These are phyloP conservation scores for Globisporangium megalacanthum DNA, from an alignment of 352 stramenopile species.

Conservation along the genomic window DNA sequence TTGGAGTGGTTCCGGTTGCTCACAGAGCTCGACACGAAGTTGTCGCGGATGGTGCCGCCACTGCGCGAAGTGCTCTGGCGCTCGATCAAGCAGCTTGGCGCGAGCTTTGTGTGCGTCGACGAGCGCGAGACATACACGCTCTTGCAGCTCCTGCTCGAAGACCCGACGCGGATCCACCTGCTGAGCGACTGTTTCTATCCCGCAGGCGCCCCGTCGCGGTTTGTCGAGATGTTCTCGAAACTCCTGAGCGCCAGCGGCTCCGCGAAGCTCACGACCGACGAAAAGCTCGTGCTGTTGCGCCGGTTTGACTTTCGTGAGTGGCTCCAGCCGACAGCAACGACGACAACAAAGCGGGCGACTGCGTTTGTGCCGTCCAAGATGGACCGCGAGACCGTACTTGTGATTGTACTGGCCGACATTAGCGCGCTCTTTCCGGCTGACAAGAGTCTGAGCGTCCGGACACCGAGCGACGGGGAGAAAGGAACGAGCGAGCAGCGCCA, in stretches of 20 bases:
- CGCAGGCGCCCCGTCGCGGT: conserved; percentile 56
- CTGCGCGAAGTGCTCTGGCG: conserved; percentile 79
- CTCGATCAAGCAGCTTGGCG: conserved; percentile 76
- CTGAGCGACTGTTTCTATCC: conserved; percentile 82
- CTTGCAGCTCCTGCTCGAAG: conserved; percentile 81
- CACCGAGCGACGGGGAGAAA: conserved; percentile 6
- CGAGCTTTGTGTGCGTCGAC: conserved; percentile 77
- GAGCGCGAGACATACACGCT: conserved; percentile 77
- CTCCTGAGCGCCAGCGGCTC: conserved; percentile 73
- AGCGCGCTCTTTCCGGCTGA: conserved; percentile 47
- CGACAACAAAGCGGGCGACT: conserved; percentile 21
- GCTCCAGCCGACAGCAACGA: conserved; percentile 28
- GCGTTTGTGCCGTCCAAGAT: conserved; percentile 53
- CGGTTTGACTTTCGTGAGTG: conserved; percentile 77
- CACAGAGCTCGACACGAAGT: conserved; percentile 74
- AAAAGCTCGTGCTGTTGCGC: conserved; percentile 63
- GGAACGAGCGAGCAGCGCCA: conserved; percentile 13
- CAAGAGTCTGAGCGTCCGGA: conserved; percentile 19
- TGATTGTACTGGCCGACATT: conserved; percentile 72
- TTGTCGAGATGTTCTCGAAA: conserved; percentile 87
- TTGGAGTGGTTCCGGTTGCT: conserved; percentile 81
- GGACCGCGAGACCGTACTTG: conserved; percentile 76
- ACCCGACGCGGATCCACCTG: conserved; percentile 71
- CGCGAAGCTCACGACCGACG: conserved; percentile 58
- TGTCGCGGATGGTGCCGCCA: conserved; percentile 74